Conservation (phyloP, 1,139 yeast genomes). For the Scheffersomyces quercinus region DNA sequence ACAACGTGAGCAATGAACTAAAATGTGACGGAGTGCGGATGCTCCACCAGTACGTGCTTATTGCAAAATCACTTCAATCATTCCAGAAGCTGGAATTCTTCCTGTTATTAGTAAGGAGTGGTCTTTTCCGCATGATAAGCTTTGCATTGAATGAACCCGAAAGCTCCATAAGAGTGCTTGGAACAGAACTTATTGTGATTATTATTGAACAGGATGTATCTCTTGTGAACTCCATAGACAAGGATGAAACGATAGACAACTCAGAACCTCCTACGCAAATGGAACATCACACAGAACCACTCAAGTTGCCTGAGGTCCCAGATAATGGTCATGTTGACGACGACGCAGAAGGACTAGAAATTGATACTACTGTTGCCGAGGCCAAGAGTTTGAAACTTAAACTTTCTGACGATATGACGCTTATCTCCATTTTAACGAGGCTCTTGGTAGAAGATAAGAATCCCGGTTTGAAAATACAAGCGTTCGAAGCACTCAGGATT, state of each 20-base stretch:
- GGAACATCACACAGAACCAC: too few species aligned
- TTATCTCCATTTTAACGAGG: conserved; percentile 60
- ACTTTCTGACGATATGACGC: conserved; percentile 59
- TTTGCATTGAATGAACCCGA: conserved; percentile 65
- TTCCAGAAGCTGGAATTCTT: conserved; percentile 68
- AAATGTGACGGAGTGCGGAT: conserved; percentile 74
- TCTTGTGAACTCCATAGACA: conserved; percentile 49
- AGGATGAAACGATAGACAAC: conserved; percentile 38
- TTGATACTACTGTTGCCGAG: conserved; percentile 20
- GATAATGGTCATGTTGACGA: neutral
- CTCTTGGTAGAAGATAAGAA: conserved; percentile 64
- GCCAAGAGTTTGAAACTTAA: conserved; percentile 27
- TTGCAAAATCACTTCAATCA: conserved; percentile 69
- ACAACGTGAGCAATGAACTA: conserved; percentile 5
- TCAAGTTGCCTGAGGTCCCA: too few species aligned
- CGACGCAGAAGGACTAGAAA: conserved; percentile 9
- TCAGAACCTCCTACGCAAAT: conserved; percentile 29
- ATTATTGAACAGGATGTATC: conserved; percentile 84
- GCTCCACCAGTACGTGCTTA: conserved; percentile 76
- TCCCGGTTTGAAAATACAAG: conserved; percentile 77
- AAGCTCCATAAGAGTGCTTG: conserved; percentile 61
- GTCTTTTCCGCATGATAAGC: conserved; percentile 67
- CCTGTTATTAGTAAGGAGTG: conserved; percentile 61
- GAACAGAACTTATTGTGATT: conserved; percentile 79
- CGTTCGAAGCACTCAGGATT: conserved; percentile 77